These are phyloP conservation scores for Actinomortierella ambigua DNA, from an alignment of 371 early-diverging fungal species.

Conservation along the genomic window DNA sequence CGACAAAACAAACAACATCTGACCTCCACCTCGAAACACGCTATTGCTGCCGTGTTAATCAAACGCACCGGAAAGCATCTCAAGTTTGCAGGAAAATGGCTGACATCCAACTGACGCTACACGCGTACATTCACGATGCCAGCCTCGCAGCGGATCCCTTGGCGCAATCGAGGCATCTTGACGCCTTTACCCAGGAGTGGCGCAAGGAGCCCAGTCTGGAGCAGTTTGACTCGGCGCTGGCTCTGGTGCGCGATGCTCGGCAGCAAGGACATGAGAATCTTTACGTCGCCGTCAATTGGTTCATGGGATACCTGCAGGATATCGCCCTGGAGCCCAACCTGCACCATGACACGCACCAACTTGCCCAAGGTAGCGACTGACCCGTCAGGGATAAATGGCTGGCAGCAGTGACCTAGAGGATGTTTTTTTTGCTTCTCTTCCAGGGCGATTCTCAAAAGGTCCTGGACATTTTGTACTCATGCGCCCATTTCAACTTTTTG, in stretches of 20 bases:
- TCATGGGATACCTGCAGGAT: conserved; percentile 27
- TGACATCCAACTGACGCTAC: conserved; percentile 35
- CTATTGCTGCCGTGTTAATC: too few relatives aligned
- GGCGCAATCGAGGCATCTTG: conserved; percentile 21
- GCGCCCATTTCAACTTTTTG: not conserved
- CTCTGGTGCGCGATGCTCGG: conserved; percentile 16
- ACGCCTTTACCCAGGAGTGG: conserved; percentile 37
- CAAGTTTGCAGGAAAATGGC: too few relatives aligned
- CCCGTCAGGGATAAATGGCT: not conserved
- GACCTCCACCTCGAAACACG: too few relatives aligned
- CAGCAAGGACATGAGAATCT: conserved; percentile 3
- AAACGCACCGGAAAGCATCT: too few relatives aligned
- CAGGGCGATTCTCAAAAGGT: not conserved
- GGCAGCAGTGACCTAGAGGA: too few relatives aligned
- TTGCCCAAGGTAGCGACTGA: conserved; percentile 18
- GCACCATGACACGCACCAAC: conserved; percentile 14
- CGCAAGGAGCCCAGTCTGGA: conserved; percentile 32
- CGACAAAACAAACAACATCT: too few relatives aligned
- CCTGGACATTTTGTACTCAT: not conserved
- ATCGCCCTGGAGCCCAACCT: conserved; percentile 13
- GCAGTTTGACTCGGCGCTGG: conserved; percentile 29
- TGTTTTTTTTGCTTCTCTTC: not conserved
- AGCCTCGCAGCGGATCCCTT: conserved; percentile 16
- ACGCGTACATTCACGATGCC: conserved; percentile 32
- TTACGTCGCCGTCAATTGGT: too few relatives aligned